Base-by-base conservation (phyloP, 345 rosid genomes). In the Carallia pectinifolia region DNA sequence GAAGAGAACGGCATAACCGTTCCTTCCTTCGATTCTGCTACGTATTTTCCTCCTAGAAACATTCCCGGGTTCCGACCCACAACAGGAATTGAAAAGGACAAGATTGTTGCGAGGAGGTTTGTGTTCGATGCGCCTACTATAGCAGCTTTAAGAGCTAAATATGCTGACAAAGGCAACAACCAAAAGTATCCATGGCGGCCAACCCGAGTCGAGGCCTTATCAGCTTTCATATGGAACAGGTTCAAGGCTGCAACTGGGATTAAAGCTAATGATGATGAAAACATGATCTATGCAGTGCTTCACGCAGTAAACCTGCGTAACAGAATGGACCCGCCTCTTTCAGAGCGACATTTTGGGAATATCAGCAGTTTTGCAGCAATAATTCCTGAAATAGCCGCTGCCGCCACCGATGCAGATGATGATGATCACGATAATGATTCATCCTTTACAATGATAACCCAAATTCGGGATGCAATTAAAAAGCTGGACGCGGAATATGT, bases 41-140 rank as follows among this genome's bases (percentile, higher is more conserved):
- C 61, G 4, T 55, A 80, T 53, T 80, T 89, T 60, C 91, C 91
- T 6, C 84, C 85, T 0, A 70, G 56, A 47, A 81, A 81, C 33
- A 6, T 77, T 5, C 65, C 64, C 0, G 76, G 70, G 5, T 58
- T 74, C 23, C 62, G 64, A 34, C 44, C 72, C 31, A 40, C 60
- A 18, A 70, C 68, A 1, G 78, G 82, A 39, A 78, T 73, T 50
- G 58, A 52, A 1, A 82, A 80, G 70, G 85, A 80, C n/a, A 77
- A 74, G 5, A 65, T 86, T 48, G 76, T 74, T 19, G 18, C 74
- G 19, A 83, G 47, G 77, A 77, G 81, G 48, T 88, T 83, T 30
- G 71, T 80, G 53, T 86, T 88, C 16, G 74, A 60, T 13, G 75
- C 80, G 9, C 53, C 80, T 19, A 36, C 68, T 15, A 36, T 86